A percentile compares a stretch with the other conserved stretches of the same genome.
These are phyloP conservation scores for Aspergillus sp. DNA, from an alignment of 2,329 filamentous ascomycete species.

Conservation along the genomic window DNA sequence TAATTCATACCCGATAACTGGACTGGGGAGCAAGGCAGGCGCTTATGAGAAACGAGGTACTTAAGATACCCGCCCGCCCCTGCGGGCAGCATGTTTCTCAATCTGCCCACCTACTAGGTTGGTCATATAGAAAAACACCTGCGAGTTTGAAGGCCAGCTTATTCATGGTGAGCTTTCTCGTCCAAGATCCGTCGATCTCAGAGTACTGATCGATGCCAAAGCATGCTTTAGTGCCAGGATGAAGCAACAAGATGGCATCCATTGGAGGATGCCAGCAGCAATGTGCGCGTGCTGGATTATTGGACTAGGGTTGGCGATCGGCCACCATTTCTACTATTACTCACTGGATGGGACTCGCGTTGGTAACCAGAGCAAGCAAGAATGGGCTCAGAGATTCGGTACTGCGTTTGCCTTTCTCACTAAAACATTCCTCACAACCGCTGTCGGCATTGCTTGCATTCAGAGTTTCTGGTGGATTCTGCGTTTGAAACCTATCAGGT, in stretches of 20 bases:
- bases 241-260: not conserved
- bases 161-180: too few species aligned
- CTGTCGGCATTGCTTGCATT: not conserved
- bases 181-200: too few species aligned
- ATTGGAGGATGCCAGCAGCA: slow-evolving; percentile 3
- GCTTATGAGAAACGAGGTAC: too few species aligned
- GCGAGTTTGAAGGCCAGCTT: not conserved
- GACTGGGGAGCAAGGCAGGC: too few species aligned
- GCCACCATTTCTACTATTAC: slow-evolving; percentile 8
- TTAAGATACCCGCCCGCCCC: too few species aligned
- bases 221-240: not conserved
- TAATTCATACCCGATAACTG: too few species aligned
- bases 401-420: not conserved
- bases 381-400: not conserved
- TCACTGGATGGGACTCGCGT: not conserved
- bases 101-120: too few species aligned
- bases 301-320: not conserved
- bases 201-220: too few species aligned
- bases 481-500: not conserved
- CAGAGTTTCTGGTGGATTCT: slow-evolving; percentile 6
- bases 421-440: slow-evolving; percentile 3
- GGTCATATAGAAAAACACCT: not conserved
- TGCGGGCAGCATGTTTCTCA: too few species aligned
- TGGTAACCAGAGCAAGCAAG: not conserved
- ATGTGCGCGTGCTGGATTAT: not conserved